Base-by-base conservation (phyloP, 139 green algal genomes). In the Chlorella sp. region DNA sequence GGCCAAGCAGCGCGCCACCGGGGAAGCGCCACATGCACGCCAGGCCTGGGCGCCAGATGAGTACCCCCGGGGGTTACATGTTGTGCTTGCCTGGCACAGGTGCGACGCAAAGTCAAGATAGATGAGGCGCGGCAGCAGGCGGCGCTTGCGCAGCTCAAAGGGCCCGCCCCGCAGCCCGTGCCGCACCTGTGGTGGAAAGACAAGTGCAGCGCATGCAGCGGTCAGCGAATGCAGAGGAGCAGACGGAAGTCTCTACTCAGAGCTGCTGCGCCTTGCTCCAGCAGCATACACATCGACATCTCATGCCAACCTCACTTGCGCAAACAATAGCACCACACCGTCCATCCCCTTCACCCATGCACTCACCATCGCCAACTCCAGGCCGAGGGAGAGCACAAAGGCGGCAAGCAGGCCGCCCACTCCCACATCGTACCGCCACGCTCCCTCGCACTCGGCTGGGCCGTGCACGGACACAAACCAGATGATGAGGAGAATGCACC, bases 101-200 rank as follows among this genome's bases (percentile, higher is more conserved):
- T 90, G 56, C 19, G 75, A 38, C 0, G 34, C 73, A 19, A 80
- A 62, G 60, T 83, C 60, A 1, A 70, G 40, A 73, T 91, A 91
- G 20, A 93, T 43, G 9, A 93, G 75, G 16, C 68, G 56, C 8
- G 84, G 80, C 40, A 93, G 43, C 6, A 54, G n/a, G 7, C 44
- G 56, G 6, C 90, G 86, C 60, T 80, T 76, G 17, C 70, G 19
- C 58, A 81, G 85, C 84, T 93, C 90, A 79, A 93, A 92, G 16
- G 90, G 51, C 43, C n/a, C n/a, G 83, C 90, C 90, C 73, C 67
- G 87, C 54, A 92, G 82, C 14, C 88, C 81, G 40, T 89, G 76
- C 54, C 30, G 38, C 76, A 60, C 51, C 51, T 60, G 51, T 11
- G 46, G 51, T 60, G 51, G 8, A 60, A 16, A 60, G 51, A 16